phyloP scores from a whole-genome alignment of 345 rosid species.

The Aethionema arabicum region DNA sequence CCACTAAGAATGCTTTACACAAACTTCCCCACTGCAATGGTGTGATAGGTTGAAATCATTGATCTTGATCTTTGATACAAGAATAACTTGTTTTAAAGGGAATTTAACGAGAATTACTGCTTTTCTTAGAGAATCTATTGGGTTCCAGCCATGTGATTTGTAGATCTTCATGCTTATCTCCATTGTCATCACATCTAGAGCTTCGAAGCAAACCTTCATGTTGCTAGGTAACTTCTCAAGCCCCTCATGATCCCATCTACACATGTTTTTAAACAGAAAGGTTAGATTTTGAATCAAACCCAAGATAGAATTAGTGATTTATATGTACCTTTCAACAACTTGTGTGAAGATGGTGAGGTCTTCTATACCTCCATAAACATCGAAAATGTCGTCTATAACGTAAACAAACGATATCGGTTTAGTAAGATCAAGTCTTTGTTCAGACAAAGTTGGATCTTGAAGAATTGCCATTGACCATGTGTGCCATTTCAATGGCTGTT shows the following conservation, averaged over 20 bases:
- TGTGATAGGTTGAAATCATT: conserved; percentile 6
- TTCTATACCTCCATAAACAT: conserved; percentile 44
- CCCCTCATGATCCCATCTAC: conserved; percentile 46
- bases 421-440: conserved; percentile 48
- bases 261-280: background rate
- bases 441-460: conserved; percentile 45
- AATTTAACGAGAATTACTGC: conserved; percentile 35
- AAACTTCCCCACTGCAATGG: conserved; percentile 51
- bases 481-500: conserved; percentile 57
- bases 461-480: conserved; percentile 49
- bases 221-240: conserved; percentile 38
- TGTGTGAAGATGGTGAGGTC: conserved; percentile 50
- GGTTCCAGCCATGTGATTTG: conserved; percentile 42
- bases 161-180: conserved; percentile 43
- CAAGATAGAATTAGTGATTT: background rate
- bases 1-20: conserved; percentile 55
- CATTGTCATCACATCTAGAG: conserved; percentile 40
- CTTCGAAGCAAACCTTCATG: conserved; percentile 48
- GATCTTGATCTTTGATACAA: background rate
- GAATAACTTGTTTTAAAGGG: background rate
- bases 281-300: background rate
- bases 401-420: conserved; percentile 57
- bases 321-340: conserved; percentile 41
- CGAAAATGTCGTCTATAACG: conserved; percentile 56
- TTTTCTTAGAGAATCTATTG: conserved; percentile 40